Evolutionary conservation across 148 eudicot genomes (phyloP).

Genomic region (Tetragonia tetragonoides): DNA sequence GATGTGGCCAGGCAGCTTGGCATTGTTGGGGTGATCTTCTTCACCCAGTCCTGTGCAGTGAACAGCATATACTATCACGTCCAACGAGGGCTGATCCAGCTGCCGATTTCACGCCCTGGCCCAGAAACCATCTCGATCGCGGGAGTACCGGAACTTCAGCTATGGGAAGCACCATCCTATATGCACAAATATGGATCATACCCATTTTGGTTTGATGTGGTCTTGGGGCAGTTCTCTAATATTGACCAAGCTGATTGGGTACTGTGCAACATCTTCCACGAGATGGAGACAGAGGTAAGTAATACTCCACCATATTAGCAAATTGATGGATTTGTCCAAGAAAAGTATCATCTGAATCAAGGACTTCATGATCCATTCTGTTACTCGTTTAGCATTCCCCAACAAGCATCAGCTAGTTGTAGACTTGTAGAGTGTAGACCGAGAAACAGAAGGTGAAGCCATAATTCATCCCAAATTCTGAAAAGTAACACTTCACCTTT

Average conservation of each 20-base stretch:
- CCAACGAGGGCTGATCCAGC: slow-evolving; percentile 38
- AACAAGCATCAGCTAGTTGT: too few species aligned
- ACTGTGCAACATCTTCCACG: slow-evolving; percentile 39
- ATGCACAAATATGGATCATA: slow-evolving; percentile 29
- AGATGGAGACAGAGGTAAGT: slow-evolving; percentile 47
- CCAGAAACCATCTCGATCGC: slow-evolving; percentile 33
- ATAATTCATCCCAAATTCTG: too few species aligned
- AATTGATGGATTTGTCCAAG: background rate
- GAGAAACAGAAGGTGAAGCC: too few species aligned
- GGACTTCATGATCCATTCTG: too few species aligned
- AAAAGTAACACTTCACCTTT: too few species aligned
- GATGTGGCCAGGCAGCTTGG: slow-evolving; percentile 41
- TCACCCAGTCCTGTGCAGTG: slow-evolving; percentile 56
- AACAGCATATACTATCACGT: slow-evolving; percentile 51
- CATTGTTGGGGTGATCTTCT: slow-evolving; percentile 38
- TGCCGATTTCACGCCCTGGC: slow-evolving; percentile 25
- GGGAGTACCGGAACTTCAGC: slow-evolving; percentile 40
- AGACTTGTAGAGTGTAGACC: too few species aligned
- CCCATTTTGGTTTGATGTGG: slow-evolving; percentile 25
- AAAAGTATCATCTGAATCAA: too few species aligned
- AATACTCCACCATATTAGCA: background rate
- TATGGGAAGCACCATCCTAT: slow-evolving; percentile 40
- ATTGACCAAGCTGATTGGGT: slow-evolving; percentile 47
- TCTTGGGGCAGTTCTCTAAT: slow-evolving; percentile 36
- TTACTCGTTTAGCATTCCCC: too few species aligned